Evolutionary conservation across 495 filamentous ascomycete genomes (phyloP).

Genomic region (Tuber brumale): DNA sequence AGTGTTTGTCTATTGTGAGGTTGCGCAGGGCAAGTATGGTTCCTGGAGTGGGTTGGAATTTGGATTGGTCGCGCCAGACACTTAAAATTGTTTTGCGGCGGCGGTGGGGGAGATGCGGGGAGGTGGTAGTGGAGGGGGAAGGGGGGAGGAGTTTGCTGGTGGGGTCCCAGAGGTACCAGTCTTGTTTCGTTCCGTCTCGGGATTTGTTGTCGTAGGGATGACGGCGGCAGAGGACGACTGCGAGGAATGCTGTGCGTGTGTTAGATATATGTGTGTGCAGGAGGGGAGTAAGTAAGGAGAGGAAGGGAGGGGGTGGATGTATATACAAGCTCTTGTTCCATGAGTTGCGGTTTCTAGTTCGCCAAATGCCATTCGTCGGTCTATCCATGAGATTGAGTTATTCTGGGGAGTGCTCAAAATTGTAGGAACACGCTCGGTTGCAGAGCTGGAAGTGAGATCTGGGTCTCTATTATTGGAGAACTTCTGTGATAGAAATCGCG

Average conservation of each 20-base stretch:
- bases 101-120: slow-evolving; percentile 23
- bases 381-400: background rate
- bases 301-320: background rate
- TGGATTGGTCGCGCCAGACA: slow-evolving; percentile 23
- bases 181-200: slow-evolving; percentile 18
- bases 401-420: slow-evolving; percentile 13
- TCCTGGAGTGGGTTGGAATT: slow-evolving; percentile 23
- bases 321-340: slow-evolving; percentile 7
- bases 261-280: background rate
- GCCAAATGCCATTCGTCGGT: background rate
- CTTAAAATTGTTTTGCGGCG: slow-evolving; percentile 30
- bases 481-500: background rate
- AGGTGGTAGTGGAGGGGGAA: slow-evolving; percentile 14
- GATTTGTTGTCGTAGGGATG: background rate
- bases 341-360: background rate
- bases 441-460: background rate
- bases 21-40: slow-evolving; percentile 22
- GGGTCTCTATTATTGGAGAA: background rate
- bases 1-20: slow-evolving; percentile 15
- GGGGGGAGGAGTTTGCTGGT: slow-evolving; percentile 31
- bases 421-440: slow-evolving; percentile 8
- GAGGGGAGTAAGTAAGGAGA: background rate
- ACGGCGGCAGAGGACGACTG: slow-evolving; percentile 1
- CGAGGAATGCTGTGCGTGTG: background rate
- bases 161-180: slow-evolving; percentile 33